Evolutionary conservation across 805 yeast species (phyloP), one percentile per base, ranked within the genome.

Genomic region (Lachancea kluyveri): DNA sequence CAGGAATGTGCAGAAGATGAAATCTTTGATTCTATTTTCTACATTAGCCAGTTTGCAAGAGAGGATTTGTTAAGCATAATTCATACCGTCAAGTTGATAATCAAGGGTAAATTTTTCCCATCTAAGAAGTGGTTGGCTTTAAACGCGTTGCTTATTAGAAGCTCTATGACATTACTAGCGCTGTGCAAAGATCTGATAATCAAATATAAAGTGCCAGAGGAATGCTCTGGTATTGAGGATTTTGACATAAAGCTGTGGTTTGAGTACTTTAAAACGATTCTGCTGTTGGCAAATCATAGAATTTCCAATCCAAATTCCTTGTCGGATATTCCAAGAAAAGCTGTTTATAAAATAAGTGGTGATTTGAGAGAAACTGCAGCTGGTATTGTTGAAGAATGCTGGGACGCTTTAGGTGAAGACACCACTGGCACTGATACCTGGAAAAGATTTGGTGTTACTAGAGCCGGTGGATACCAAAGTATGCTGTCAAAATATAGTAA

Each of bases 391-490:
- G 64, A 67, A 35, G 69, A 66, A 32, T 67, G 74, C n/a, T 86
- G 96, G 96, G 78, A 77, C 39, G 60, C 70, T 8, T 63, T 86
- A 30, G 92, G 86, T 12, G 69, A 77, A 74, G 72, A 71, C 8
- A 68, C 77, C 3, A 54, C 69, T 15, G 66, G 67, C 12, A 77
- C 71, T 18, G 81, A 76, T 41, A 48, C 60, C 17, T 57, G 49
- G 50, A 31, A 30, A 3, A 59, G 84, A 40, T 84, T 79, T 58
- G 79, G 77, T 30, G 51, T 84, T 26, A 65, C 62, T 24, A 65
- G 65, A 42, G 71, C 77, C 40, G 83, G 88, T 24, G 87, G 88
- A 0, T 75, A 68, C 45, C 95, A 86, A 54, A 74, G 70, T 20
- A 75, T 72, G 45, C 72, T 84, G 39, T 67, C 78, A 21, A 63